Evolutionary conservation across 2,329 filamentous ascomycete genomes (phyloP), one percentile per base, ranked within the genome.

Genomic region (Clonostachys sp.): DNA sequence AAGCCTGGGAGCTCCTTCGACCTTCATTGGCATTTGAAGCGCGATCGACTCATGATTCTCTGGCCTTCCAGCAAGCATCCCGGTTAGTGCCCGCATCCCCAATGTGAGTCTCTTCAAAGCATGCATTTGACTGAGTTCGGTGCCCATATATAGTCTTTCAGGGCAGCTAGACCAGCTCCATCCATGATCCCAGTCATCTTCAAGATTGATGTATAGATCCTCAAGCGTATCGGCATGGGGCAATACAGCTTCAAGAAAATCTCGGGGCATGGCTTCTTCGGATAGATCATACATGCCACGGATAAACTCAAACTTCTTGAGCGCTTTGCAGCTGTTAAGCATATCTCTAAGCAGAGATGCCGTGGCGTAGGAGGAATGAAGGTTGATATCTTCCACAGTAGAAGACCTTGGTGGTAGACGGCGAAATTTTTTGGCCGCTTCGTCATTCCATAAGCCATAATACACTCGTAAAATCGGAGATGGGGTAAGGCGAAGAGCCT

Each of bases 131-230:
- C 12, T n/a, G 12, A 39, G 36, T 8, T 39, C 36, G 14, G 36
- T 39, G 36, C 36, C 36, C 14, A 39, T n/a, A 8, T n/a, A n/a
- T n/a, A 39, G 16, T 24, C 45, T 46, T 2, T 48, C 33, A 4
- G 45, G 34, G 17, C 5, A 13, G 2, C 42, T n/a, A 3, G 17
- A 12, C 34, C 34, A 38, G 24, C 36, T 41, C 24, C 24, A 30
- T 34, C 7, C 13, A 9, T 46, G 47, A 9, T 38, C 17, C 51
- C 42, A 47, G 30, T 44, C 40, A n/a, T 50, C 50, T 5, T 46
- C 42, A 18, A 44, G 47, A 14, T 52, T 42, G 12, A 46, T 14
- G 18, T 52, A 45, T 5, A 53, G 48, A 14, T 46, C 46, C 34
- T 50, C 48, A 12, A 52, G 48, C 1, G 48, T 49, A 6, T 34